phyloP scores from a whole-genome alignment of 805 yeast genomes.

The Cyberlindnera galapagoensis region DNA sequence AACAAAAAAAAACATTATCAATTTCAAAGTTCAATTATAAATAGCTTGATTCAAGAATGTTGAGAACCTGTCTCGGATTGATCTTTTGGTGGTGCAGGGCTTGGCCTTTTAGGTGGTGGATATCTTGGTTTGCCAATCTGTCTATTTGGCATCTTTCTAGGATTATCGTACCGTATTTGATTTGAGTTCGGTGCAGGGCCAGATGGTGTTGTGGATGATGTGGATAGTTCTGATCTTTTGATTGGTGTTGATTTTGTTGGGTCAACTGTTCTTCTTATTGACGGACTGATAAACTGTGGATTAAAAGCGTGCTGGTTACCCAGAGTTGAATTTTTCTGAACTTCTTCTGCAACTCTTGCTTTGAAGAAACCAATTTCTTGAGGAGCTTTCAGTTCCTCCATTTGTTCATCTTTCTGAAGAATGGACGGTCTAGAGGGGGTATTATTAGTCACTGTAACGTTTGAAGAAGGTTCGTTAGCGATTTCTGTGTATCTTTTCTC shows the following conservation, averaged over 20 bases:
- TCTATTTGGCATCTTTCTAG: conserved; percentile 21
- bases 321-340: conserved; percentile 36
- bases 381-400: conserved; percentile 5
- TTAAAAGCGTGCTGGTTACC: conserved; percentile 40
- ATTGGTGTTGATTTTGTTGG: conserved; percentile 64
- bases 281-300: conserved; percentile 51
- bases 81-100: too few species aligned
- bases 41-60: too few species aligned
- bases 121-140: conserved; percentile 25
- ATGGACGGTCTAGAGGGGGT: conserved; percentile 7
- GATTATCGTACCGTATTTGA: conserved; percentile 22
- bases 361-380: conserved; percentile 44
- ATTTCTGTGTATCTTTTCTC: conserved; percentile 6
- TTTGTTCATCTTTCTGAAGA: conserved; percentile 2
- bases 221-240: conserved; percentile 29
- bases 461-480: conserved; percentile 1
- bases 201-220: background rate
- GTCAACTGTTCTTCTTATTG: conserved; percentile 54
- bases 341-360: conserved; percentile 55
- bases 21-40: too few species aligned
- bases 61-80: too few species aligned
- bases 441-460: conserved; percentile 6
- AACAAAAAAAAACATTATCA: too few species aligned
- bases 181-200: conserved; percentile 6
- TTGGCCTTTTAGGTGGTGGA: conserved; percentile 18